phyloP scores from a whole-genome alignment of 495 filamentous ascomycete genomes.

The Aspergillus nidulans region DNA sequence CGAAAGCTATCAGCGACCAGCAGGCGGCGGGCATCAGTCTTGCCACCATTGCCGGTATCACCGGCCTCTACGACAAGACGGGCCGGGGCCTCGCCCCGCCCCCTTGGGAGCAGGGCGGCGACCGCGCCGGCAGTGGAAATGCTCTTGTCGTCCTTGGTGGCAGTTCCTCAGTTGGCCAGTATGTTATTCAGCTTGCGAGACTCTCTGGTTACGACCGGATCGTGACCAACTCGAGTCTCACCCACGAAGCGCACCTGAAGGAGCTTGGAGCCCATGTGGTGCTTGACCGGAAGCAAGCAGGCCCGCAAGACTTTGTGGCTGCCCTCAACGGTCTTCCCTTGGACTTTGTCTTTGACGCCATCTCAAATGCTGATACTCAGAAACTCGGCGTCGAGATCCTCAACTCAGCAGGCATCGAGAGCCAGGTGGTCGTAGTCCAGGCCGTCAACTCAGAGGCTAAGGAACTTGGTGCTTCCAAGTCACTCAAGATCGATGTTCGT shows the following conservation, averaged over 20 bases:
- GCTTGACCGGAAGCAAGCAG: constrained; percentile 13
- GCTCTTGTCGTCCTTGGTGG: constrained; percentile 45
- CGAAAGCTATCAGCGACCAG: constrained; percentile 32
- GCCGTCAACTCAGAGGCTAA: constrained; percentile 10
- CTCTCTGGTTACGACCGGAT: constrained; percentile 39
- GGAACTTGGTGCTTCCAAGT: constrained; percentile 8
- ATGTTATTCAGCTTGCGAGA: constrained; percentile 39
- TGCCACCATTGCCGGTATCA: constrained; percentile 29
- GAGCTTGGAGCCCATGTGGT: constrained; percentile 37
- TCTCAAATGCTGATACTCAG: constrained; percentile 15
- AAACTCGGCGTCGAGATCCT: constrained; percentile 14
- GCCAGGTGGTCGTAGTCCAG: constrained; percentile 13
- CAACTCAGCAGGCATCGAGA: not conserved
- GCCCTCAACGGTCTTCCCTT: constrained; percentile 12
- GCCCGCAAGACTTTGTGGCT: constrained; percentile 1
- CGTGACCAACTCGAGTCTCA: constrained; percentile 40
- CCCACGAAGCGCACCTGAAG: constrained; percentile 39
- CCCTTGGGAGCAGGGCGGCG: constrained; percentile 22
- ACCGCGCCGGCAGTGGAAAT: constrained; percentile 22
- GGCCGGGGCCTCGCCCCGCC: constrained; percentile 13
- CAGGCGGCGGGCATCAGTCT: constrained; percentile 40
- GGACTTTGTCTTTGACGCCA: constrained; percentile 17
- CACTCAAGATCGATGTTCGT: constrained; percentile 13
- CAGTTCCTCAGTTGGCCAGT: constrained; percentile 39
- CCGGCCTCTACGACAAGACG: constrained; percentile 28